Evolutionary conservation across 2,329 filamentous ascomycete genomes (phyloP), one percentile per base, ranked within the genome.

Genomic region (Blastomyces percursus): DNA sequence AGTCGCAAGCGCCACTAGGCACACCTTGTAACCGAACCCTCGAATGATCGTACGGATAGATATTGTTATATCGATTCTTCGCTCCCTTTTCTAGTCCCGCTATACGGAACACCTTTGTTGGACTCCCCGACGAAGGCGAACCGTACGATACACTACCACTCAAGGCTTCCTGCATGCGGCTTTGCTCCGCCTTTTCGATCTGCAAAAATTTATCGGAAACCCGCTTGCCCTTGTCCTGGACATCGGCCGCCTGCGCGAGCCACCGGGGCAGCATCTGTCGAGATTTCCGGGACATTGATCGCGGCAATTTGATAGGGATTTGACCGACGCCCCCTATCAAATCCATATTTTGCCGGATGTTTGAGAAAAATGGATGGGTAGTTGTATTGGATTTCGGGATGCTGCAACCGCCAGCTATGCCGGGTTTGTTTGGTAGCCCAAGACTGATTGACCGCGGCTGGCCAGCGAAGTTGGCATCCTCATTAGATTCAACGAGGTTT

Each of bases 61-160:
- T 96, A 68, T 96, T 95, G 78, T 96, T 97, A 79, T 99, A 99
- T 9, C 94, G 85, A 69, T 99, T 99, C 79, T 97, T 97, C 21
- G 82, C 85, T 8, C 94, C 94, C 74, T 96, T 94, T 71, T 99
- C 94, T 38, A 99, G 89, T 8, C 94, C 94, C 0, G 90, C 94
- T 60, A 99, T 85, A 68, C 90, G 88, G 8, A 95, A 84, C 7
- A 44, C 2, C 56, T 76, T 75, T 46, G 78, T 72, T 1, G 76
- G 71, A 0, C 74, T 68, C 1, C 81, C 71, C 0, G 71, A 64
- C 3, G 71, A 64, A 27, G 78, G 76, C 1, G 79, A 78, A 8
- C 81, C 81, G 67, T 84, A 86, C 30, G 79, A 77, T 19, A 86
- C 84, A 27, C 83, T 80, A 9, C 81, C 81, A 40, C 84, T 85